Base-by-base conservation (phyloP, 2,329 filamentous ascomycete genomes). In the Pyrenochaeta sp. region DNA sequence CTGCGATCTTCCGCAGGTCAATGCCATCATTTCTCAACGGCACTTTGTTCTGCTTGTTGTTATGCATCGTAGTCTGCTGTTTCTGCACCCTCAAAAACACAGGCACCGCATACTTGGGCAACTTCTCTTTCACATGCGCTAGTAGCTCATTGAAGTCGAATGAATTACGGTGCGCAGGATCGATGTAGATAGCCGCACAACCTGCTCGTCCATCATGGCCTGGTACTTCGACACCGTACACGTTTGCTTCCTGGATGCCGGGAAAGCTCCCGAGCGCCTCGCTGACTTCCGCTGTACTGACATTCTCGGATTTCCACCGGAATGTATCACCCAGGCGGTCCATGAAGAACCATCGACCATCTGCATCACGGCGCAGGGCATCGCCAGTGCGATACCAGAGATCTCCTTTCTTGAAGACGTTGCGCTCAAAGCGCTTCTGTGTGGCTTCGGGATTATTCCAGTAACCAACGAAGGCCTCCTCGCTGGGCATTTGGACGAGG, bases 31-130 rank as follows among this genome's bases (percentile, higher is more conserved):
- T 84, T 67, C 89, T 83, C 45, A 92, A 78, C 0, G 88, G 88
- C 1, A 88, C 84, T 74, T 93, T 93, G 72, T 92, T 91, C 77
- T 92, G 90, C 78, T 93, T 93, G 73, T 92, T 90, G 67, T 92
- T 93, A 71, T 91, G 88, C 67, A 87, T 90, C 5, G 88, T 85
- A 27, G 83, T 85, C 54, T 84, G 82, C 36, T 80, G 80, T 42
- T 83, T 78, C 24, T 90, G 83, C 19, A 91, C 76, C 0, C 90
- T 82, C 42, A 93, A 68, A 78, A 93, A 93, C 1, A 92, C 77
- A 0, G 91, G 91, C 1, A 93, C 89, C 0, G 91, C 91, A 68
- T 93, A 93, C 61, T 83, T 84, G 0, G 91, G 91, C 24, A 93
- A 79, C 50, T 86, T 82, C 13, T 82, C 80, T 6, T 85, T 83